phyloP scores from a whole-genome alignment of 371 early-diverging fungal species.

The Capniomyces stellatus region DNA sequence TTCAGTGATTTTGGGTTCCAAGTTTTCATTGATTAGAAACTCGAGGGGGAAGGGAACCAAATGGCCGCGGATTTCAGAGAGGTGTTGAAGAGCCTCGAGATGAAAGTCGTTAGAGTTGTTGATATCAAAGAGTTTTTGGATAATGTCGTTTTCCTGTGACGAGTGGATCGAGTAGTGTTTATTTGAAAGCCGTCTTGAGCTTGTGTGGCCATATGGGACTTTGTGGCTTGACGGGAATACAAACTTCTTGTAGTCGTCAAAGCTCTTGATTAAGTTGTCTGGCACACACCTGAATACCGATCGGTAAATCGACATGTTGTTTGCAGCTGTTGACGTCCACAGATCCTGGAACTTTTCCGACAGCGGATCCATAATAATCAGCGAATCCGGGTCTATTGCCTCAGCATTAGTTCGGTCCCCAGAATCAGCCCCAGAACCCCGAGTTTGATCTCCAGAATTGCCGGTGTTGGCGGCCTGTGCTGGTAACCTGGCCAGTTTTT shows the following conservation, averaged over 20 bases:
- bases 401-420: not conserved
- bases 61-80: constrained; percentile 35
- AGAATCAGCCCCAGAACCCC: not conserved
- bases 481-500: constrained; percentile 16
- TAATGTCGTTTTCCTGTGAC: constrained; percentile 13
- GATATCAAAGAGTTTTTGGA: constrained; percentile 22
- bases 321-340: constrained; percentile 45
- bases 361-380: constrained; percentile 49
- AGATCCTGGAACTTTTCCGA: constrained; percentile 34
- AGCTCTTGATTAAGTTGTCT: constrained; percentile 52
- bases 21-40: constrained; percentile 17
- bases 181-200: no score
- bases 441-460: not conserved
- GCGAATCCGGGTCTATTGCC: not conserved
- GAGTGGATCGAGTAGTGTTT: no score
- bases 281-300: constrained; percentile 72
- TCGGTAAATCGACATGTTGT: constrained; percentile 53
- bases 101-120: no score
- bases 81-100: no score
- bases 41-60: constrained; percentile 55
- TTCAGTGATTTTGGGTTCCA: not conserved
- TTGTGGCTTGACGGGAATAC: constrained; percentile 22
- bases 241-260: constrained; percentile 48
- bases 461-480: constrained; percentile 4
- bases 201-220: constrained; percentile 28